Conservation (phyloP, 495 filamentous ascomycete genomes). For the Aspergillus ellipticus region DNA sequence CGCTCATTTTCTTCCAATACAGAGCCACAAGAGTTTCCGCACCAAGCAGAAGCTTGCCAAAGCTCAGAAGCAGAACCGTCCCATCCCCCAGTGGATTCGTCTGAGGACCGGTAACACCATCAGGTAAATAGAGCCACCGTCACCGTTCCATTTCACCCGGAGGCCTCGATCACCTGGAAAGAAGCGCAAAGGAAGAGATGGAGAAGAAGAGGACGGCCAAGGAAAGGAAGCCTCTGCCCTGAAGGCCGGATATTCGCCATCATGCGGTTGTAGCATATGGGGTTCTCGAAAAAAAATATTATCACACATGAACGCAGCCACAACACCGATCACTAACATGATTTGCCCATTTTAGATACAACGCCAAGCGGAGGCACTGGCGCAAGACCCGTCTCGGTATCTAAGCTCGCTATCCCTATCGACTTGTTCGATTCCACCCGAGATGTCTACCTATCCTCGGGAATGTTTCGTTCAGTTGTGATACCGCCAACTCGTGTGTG, state of each 20-base stretch:
- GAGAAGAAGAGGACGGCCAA: neutral
- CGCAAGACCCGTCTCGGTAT: slow-evolving; percentile 99
- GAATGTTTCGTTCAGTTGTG: slow-evolving; percentile 23
- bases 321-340: slow-evolving; percentile 19
- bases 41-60: slow-evolving; percentile 99
- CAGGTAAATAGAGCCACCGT: slow-evolving; percentile 58
- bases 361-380: slow-evolving; percentile 99
- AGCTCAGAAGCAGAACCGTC: slow-evolving; percentile 99
- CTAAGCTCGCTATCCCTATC: slow-evolving; percentile 48
- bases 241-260: neutral
- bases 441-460: slow-evolving; percentile 16
- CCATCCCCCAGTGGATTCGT: slow-evolving; percentile 99
- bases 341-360: slow-evolving; percentile 65
- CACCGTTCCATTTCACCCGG: slow-evolving; percentile 2
- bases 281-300: neutral
- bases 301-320: neutral
- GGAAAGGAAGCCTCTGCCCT: neutral
- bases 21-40: slow-evolving; percentile 99
- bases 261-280: too few relatives aligned
- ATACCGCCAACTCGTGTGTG: slow-evolving; percentile 18
- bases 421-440: slow-evolving; percentile 15
- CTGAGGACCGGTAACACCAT: slow-evolving; percentile 98
- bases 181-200: neutral
- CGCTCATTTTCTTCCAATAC: slow-evolving; percentile 17
- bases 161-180: slow-evolving; percentile 5